phyloP scores from a whole-genome alignment of 306 rosid species.

The Malus sylvestris region DNA sequence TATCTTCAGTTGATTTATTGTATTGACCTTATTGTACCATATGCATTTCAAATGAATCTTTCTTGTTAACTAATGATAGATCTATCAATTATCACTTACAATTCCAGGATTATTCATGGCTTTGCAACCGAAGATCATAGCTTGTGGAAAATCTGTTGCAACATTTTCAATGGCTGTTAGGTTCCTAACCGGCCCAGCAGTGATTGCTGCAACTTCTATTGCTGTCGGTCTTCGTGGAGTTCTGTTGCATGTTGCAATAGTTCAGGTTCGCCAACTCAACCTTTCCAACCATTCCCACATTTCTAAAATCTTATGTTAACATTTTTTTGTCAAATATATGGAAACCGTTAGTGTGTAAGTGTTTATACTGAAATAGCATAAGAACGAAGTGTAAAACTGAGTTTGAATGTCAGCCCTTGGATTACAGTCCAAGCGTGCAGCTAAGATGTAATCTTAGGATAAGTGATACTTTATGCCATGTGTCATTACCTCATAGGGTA shows the following conservation, averaged over 20 bases:
- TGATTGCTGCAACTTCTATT: constrained; percentile 74
- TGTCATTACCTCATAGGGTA: too few relatives aligned
- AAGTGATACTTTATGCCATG: too few relatives aligned
- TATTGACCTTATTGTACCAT: neutral
- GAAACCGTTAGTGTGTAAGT: neutral
- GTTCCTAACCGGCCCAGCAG: constrained; percentile 88
- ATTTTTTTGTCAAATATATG: neutral
- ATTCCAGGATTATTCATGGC: constrained; percentile 82
- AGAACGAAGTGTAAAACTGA: too few relatives aligned
- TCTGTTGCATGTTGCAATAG: constrained; percentile 78
- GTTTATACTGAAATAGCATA: too few relatives aligned
- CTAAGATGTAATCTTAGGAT: too few relatives aligned
- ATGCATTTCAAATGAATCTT: neutral
- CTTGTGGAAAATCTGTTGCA: constrained; percentile 87
- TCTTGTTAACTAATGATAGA: neutral
- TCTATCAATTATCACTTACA: neutral
- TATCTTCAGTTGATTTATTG: neutral
- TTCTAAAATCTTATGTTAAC: neutral
- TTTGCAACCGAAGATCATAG: constrained; percentile 77
- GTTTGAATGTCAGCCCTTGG: too few relatives aligned
- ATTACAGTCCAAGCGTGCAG: too few relatives aligned
- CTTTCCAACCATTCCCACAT: neutral
- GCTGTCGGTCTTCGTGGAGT: constrained; percentile 72
- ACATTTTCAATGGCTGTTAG: constrained; percentile 90
- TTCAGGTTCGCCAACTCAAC: constrained; percentile 48